Evolutionary conservation across 2,329 filamentous ascomycete species (phyloP).

Genomic region (Ramularia endophylla): DNA sequence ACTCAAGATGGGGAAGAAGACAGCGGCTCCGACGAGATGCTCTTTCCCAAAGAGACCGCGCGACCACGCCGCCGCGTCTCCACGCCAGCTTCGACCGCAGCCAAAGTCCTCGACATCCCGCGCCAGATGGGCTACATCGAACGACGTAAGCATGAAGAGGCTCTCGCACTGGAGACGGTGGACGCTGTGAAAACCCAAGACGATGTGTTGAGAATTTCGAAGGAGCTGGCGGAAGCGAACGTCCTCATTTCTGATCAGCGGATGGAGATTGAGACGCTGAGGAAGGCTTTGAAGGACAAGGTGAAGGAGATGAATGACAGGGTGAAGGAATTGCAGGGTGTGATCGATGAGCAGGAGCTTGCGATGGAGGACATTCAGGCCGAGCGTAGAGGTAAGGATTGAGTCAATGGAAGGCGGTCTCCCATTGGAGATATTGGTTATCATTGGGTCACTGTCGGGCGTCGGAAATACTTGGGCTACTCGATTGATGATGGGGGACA

Average conservation of each 20-base stretch:
- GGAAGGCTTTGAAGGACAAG: background rate
- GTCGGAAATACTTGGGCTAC: too few relatives aligned
- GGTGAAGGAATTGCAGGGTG: background rate
- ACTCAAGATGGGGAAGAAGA: background rate
- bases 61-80: background rate
- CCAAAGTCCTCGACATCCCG: slow-evolving; percentile 9
- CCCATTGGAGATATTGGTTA: too few relatives aligned
- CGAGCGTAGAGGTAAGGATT: too few relatives aligned
- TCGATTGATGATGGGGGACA: too few relatives aligned
- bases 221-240: slow-evolving; percentile 14
- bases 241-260: slow-evolving; percentile 11
- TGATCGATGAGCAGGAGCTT: too few relatives aligned
- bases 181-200: slow-evolving; percentile 9
- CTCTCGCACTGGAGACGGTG: slow-evolving; percentile 7
- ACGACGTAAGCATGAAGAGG: slow-evolving; percentile 13
- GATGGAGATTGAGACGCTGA: slow-evolving; percentile 9
- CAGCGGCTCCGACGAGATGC: background rate
- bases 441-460: too few relatives aligned
- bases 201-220: slow-evolving; percentile 11
- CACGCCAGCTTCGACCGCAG: background rate
- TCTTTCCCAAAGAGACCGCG: background rate
- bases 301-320: slow-evolving; percentile 5
- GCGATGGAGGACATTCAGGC: too few relatives aligned
- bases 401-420: too few relatives aligned
- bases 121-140: slow-evolving; percentile 17